phyloP scores from a whole-genome alignment of 2,329 filamentous ascomycete genomes.

The Didymellaceae sp. region DNA sequence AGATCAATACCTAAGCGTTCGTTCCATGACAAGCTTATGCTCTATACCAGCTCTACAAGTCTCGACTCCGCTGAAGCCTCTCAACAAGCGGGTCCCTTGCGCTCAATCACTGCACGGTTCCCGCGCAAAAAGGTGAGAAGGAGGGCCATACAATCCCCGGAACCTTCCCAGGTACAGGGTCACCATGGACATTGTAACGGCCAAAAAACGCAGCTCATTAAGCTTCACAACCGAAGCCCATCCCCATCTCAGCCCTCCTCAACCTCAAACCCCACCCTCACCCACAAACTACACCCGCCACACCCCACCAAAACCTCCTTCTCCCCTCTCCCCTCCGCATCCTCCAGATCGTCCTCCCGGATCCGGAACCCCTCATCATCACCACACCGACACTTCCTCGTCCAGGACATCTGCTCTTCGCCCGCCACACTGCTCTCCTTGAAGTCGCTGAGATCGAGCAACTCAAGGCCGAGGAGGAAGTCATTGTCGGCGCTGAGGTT shows the following conservation, averaged over 20 bases:
- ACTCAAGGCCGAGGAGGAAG: conserved; percentile 59
- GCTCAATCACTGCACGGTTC: too few relatives aligned
- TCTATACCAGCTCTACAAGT: too few relatives aligned
- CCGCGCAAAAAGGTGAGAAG: too few relatives aligned
- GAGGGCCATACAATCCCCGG: too few relatives aligned
- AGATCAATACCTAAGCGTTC: too few relatives aligned
- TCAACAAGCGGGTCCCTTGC: too few relatives aligned
- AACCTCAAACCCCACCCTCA: conserved; percentile 65
- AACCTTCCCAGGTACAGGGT: too few relatives aligned
- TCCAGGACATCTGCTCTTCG: conserved; percentile 52
- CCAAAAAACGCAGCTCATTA: background rate
- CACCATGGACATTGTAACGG: background rate
- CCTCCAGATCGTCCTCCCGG: conserved; percentile 60
- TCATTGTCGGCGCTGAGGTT: too few relatives aligned
- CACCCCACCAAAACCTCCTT: conserved; percentile 67
- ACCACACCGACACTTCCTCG: conserved; percentile 64
- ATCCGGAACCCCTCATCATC: conserved; percentile 62
- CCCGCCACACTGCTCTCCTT: conserved; percentile 10
- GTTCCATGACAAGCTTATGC: too few relatives aligned
- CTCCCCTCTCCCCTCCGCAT: conserved; percentile 59
- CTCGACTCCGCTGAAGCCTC: too few relatives aligned
- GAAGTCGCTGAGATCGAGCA: conserved; percentile 64
- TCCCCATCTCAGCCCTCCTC: conserved; percentile 44
- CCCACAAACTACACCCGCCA: conserved; percentile 68
- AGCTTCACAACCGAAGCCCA: background rate